Conservation (phyloP, 352 stramenopile species). For the Phytophthora brassicae region DNA sequence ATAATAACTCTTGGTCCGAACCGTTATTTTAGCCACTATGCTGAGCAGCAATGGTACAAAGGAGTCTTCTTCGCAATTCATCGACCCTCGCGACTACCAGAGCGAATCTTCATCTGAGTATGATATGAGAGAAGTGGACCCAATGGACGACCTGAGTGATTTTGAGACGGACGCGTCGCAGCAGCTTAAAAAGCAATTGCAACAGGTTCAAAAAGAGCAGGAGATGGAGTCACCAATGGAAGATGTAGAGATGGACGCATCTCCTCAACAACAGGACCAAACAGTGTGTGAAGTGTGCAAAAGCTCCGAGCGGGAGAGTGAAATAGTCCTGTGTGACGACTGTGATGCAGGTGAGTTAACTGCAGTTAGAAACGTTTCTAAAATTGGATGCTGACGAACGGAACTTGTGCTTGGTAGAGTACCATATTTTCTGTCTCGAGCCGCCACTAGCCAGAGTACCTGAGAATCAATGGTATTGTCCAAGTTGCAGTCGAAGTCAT, state of each 20-base stretch:
- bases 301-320: constrained; percentile 35
- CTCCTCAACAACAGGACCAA: constrained; percentile 12
- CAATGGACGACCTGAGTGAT: constrained; percentile 65
- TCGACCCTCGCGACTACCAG: constrained; percentile 33
- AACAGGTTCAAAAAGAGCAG: constrained; percentile 6
- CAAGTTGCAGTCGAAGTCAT: constrained; percentile 35
- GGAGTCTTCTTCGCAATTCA: constrained; percentile 26
- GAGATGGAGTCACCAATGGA: background rate
- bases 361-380: background rate
- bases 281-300: constrained; percentile 51
- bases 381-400: background rate
- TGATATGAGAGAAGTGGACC: constrained; percentile 53
- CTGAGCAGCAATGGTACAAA: background rate
- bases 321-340: constrained; percentile 58
- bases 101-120: constrained; percentile 57
- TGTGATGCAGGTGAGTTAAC: constrained; percentile 33
- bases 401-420: constrained; percentile 24
- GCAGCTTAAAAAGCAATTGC: background rate
- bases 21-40: background rate
- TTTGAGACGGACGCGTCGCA: constrained; percentile 42
- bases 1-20: constrained; percentile 4
- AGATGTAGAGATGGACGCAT: constrained; percentile 34
- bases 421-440: constrained; percentile 61
- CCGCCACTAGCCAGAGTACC: constrained; percentile 51
- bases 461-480: constrained; percentile 59